phyloP scores from a whole-genome alignment of 257 asterid species.

The Orobanche coerulescens region DNA sequence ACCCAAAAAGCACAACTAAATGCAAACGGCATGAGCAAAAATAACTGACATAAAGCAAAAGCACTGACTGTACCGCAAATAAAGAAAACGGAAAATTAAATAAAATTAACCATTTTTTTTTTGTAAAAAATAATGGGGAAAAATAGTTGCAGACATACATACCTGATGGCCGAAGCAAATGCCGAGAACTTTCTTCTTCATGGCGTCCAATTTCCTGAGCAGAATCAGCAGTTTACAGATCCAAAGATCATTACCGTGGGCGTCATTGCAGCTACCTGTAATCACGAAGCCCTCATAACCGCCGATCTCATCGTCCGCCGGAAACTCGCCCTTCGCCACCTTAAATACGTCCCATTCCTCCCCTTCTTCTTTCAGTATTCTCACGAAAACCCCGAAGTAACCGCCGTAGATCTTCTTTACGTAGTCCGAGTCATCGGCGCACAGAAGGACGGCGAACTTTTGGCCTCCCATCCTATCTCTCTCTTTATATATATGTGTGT shows the following conservation, averaged over 20 bases:
- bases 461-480: conserved; percentile 51
- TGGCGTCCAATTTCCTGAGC: conserved; percentile 47
- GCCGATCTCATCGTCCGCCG: conserved; percentile 57
- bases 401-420: conserved; percentile 87
- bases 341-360: conserved; percentile 62
- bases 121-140: not conserved
- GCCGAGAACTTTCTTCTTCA: conserved; percentile 74
- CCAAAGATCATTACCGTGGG: conserved; percentile 77
- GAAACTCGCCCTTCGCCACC: conserved; percentile 74
- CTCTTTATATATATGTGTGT: not conserved
- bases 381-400: conserved; percentile 66
- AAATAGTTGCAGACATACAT: not conserved
- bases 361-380: conserved; percentile 85
- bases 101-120: no score
- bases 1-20: conserved; percentile 10
- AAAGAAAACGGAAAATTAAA: not conserved
- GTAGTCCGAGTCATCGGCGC: conserved; percentile 91
- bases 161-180: conserved; percentile 95
- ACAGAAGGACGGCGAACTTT: conserved; percentile 59
- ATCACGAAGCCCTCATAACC: conserved; percentile 70
- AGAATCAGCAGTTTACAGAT: conserved; percentile 46
- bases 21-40: not conserved
- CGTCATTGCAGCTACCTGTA: conserved; percentile 89
- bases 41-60: conserved; percentile 4
- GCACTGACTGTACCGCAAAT: not conserved